Base-by-base conservation (phyloP, 805 yeast genomes). In the Cyberlindnera sargentensis region DNA sequence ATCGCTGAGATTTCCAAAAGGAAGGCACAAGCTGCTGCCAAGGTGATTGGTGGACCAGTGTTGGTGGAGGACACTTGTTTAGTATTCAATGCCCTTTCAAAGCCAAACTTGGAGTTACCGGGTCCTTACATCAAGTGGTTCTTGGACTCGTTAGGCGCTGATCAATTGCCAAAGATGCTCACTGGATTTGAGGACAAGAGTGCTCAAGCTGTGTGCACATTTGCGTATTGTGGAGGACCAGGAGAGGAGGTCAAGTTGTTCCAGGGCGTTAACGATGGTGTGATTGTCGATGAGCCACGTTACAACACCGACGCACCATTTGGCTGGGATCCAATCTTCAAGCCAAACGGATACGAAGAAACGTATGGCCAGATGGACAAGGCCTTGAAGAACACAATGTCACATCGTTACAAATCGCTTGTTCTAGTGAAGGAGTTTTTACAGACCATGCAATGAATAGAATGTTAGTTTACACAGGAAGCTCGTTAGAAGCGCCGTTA, bases 111-210 rank as follows among this genome's bases (percentile, higher is more conserved):
- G 20, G 71, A 73, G 48, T 73, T 93, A 40, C 99, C 99, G 4
- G 99, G 99, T 25, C 98, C 98, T 1, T 87, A 88, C 52, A 77
- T 80, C 64, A 91, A 91, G 64, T 91, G 99, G 99, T 93, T 93
- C 64, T 73, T 87, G 37, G 69, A 80, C 49, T 65, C 76, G 10
- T 62, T 90, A 51, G 97, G 97, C 0, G 72, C 85, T 31, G 77
- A 76, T 10, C 91, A 91, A 2, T 66, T 91, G 43, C 84, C 81
- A 46, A 80, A 83, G 55, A 73, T 91, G 82, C 68, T 95, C 34
- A 78, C 68, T 47, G 86, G 86, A 32, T 93, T 84, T 60, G 90
- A 83, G 39, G 86, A 87, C 62, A 88, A 88, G 60, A 64, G 79
- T 3, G 99, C 96, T 6, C 74, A 78, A 47, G 96, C 98, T 1